Evolutionary conservation across 805 yeast species (phyloP), one percentile per base, ranked within the genome.

Genomic region (Tetrapisispora phaffii): DNA sequence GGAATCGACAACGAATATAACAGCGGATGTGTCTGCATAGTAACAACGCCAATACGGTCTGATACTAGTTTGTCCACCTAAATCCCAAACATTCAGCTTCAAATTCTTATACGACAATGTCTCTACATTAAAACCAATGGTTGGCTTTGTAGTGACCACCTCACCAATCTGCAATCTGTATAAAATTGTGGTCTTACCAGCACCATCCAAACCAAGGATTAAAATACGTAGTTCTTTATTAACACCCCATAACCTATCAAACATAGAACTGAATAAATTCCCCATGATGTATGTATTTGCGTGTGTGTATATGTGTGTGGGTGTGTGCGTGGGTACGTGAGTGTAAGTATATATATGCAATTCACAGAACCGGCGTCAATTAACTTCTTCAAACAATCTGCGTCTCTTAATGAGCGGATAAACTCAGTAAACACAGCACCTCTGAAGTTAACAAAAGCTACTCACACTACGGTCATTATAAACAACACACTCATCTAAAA

Each of bases 41-140:
- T 89, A 90, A 65, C 97, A 90, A 58, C 97, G 75, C 97, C 97
- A 89, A 66, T 89, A 89, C 1, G 97, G 97, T 54, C 97, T 74
- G 50, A 89, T 89, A 19, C 93, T 80, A 1, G 97, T 89, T 64
- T 89, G 97, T 1, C 97, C 97, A 50, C 97, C 97, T 49, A 89
- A 74, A 69, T 89, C 97, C 97, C 97, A 89, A 64, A 90, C 95
- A 63, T 90, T 89, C 56, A 89, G 76, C 39, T 95, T 86, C 53
- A 89, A 75, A 64, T 90, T 89, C 56, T 86, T 86, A 63, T 90
- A 89, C 42, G 77, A 80, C 49, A 89, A 70, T 1, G 97, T 89
- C 59, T 90, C 97, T 29, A 89, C 97, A 60, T 89, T 90, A 74
- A 89, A 89, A 3, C 97, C 97, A 52, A 89, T 88, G 2, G 97